These are phyloP conservation scores for Ogataea trehaloabstinens DNA, from an alignment of 805 yeast genomes.

Conservation along the genomic window DNA sequence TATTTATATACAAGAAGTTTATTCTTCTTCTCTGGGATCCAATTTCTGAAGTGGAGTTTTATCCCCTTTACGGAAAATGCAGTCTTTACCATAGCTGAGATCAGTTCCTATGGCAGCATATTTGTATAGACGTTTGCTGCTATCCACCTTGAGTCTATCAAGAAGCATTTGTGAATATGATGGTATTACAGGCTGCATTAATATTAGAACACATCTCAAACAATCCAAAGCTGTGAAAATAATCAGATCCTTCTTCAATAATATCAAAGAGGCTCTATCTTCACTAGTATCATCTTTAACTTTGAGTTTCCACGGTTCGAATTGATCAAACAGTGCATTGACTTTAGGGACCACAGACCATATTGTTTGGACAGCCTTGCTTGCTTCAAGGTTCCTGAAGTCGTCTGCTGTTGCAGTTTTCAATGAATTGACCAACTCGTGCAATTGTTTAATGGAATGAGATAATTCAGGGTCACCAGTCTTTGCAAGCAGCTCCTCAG, in stretches of 20 bases:
- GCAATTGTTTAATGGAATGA: slow-evolving; percentile 26
- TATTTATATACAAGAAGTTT: slow-evolving; percentile 4
- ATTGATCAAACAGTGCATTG: slow-evolving; percentile 63
- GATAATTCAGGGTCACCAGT: slow-evolving; percentile 14
- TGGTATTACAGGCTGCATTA: slow-evolving; percentile 76
- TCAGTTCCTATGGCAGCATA: slow-evolving; percentile 59
- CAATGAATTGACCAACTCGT: slow-evolving; percentile 5
- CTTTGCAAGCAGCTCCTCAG: slow-evolving; percentile 25
- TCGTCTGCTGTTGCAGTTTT: slow-evolving; percentile 33
- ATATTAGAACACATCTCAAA: slow-evolving; percentile 61
- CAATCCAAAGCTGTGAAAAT: slow-evolving; percentile 70
- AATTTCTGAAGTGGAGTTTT: slow-evolving; percentile 31
- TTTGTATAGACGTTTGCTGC: slow-evolving; percentile 38
- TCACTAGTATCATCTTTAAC: slow-evolving; percentile 16
- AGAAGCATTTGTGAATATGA: slow-evolving; percentile 52
- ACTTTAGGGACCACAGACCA: slow-evolving; percentile 60
- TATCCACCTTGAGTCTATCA: slow-evolving; percentile 58
- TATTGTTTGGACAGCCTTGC: slow-evolving; percentile 53
- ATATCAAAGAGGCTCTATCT: slow-evolving; percentile 3
- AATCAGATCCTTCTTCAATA: slow-evolving; percentile 45
- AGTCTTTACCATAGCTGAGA: slow-evolving; percentile 54
- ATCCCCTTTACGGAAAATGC: slow-evolving; percentile 31
- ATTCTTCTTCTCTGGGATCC: slow-evolving; percentile 7
- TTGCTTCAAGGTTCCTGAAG: slow-evolving; percentile 48
- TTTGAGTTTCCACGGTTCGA: slow-evolving; percentile 72